A percentile compares a stretch with the other conserved stretches of the same genome.
Evolutionary conservation across 2,329 filamentous ascomycete species (phyloP).

Genomic region (Cytospora paraplurivora): DNA sequence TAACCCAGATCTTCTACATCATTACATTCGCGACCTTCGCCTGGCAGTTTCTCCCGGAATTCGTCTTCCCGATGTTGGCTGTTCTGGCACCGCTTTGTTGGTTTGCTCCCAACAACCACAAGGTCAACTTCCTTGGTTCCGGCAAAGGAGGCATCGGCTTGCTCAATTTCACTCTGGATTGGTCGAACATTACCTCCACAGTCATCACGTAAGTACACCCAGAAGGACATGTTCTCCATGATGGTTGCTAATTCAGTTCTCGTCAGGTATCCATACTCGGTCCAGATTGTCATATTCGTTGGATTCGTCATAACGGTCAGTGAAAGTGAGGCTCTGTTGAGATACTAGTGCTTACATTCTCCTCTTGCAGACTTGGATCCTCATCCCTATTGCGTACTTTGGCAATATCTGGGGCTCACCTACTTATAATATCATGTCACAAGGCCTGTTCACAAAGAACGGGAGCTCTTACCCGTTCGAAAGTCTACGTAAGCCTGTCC

Average conservation of each 20-base stretch:
- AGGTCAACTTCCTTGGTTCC: slow-evolving; percentile 32
- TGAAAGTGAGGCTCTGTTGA: background rate
- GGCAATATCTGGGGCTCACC: slow-evolving; percentile 30
- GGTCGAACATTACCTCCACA: slow-evolving; percentile 32
- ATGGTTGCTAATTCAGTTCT: background rate
- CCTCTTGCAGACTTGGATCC: slow-evolving; percentile 29
- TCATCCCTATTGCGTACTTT: slow-evolving; percentile 32
- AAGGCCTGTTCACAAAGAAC: slow-evolving; percentile 30
- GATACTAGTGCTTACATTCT: background rate
- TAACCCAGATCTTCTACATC: slow-evolving; percentile 26
- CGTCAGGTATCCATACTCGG: slow-evolving; percentile 3
- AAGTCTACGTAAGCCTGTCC: slow-evolving; percentile 7
- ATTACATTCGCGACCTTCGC: slow-evolving; percentile 22
- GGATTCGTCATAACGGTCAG: slow-evolving; percentile 28
- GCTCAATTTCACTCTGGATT: slow-evolving; percentile 31
- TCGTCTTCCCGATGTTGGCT: slow-evolving; percentile 29
- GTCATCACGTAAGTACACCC: slow-evolving; percentile 26
- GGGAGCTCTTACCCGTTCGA: slow-evolving; percentile 29
- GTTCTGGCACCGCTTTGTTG: slow-evolving; percentile 32
- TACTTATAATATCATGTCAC: slow-evolving; percentile 32
- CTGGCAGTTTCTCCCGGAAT: slow-evolving; percentile 32
- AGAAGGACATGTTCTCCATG: background rate
- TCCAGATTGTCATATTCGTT: slow-evolving; percentile 31
- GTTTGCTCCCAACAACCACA: slow-evolving; percentile 31
- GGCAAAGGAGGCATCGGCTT: slow-evolving; percentile 30